These are phyloP conservation scores for Olyra latifolia DNA, from an alignment of 176 grass and related monocot species.

Conservation along the genomic window DNA sequence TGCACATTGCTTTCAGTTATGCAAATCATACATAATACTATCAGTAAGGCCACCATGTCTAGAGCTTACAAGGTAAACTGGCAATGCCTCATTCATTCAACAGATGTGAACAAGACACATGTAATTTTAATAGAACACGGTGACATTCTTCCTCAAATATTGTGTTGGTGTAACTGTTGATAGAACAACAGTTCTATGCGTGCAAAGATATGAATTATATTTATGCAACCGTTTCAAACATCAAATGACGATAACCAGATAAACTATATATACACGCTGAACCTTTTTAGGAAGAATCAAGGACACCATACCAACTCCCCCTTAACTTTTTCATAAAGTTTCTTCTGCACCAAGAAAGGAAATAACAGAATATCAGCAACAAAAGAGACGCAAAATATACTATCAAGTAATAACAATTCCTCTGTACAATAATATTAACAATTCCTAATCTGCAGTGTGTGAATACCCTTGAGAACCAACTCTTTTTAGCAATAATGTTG, in stretches of 20 bases:
- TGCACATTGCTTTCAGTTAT: background rate
- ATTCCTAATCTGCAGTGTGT: no score
- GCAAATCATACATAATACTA: background rate
- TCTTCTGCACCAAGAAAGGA: conserved; percentile 68
- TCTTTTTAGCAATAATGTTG: background rate
- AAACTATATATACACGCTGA: background rate
- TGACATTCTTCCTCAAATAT: background rate
- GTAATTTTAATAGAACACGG: conserved; percentile 1
- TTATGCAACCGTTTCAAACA: background rate
- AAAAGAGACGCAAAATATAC: background rate
- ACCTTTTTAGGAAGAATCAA: background rate
- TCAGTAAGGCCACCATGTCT: background rate
- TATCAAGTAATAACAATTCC: background rate
- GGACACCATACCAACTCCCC: conserved; percentile 34
- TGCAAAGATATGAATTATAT: background rate
- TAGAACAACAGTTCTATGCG: background rate
- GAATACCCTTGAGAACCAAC: conserved; percentile 5
- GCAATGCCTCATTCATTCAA: background rate
- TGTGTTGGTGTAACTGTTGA: background rate
- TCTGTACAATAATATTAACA: no score
- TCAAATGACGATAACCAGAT: background rate
- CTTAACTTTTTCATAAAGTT: conserved; percentile 97
- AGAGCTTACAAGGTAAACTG: background rate
- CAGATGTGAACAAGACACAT: background rate
- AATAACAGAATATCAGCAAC: background rate